phyloP scores from a whole-genome alignment of 2,329 filamentous ascomycete genomes.

The Cercospora canescens region DNA sequence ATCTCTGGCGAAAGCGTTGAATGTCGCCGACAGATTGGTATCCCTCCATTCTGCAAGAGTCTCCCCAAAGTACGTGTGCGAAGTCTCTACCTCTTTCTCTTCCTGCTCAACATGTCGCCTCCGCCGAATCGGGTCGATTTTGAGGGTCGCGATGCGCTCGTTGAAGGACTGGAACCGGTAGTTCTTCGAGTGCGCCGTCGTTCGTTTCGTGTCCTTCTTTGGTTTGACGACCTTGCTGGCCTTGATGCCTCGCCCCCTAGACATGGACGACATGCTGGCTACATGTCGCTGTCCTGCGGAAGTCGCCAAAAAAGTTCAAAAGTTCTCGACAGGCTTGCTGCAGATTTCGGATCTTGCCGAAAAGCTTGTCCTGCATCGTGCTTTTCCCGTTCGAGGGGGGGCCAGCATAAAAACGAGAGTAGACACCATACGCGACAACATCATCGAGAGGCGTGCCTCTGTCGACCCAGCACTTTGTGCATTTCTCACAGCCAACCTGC shows the following conservation, averaged over 20 bases:
- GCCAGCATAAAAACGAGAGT: background rate
- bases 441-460: background rate
- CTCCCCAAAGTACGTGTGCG: constrained; percentile 81
- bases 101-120: constrained; percentile 63
- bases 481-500: background rate
- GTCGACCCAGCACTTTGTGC: background rate
- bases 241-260: constrained; percentile 37
- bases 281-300: constrained; percentile 21
- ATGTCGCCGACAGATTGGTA: constrained; percentile 82
- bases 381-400: background rate
- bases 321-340: constrained; percentile 4
- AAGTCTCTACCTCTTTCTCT: constrained; percentile 78
- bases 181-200: constrained; percentile 76
- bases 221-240: constrained; percentile 53
- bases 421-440: background rate
- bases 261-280: constrained; percentile 45
- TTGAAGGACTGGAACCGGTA: constrained; percentile 92
- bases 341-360: constrained; percentile 5
- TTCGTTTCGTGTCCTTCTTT: constrained; percentile 57
- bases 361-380: background rate
- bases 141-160: constrained; percentile 84
- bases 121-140: constrained; percentile 88
- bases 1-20: constrained; percentile 73
- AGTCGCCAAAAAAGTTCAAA: constrained; percentile 12
- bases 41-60: constrained; percentile 87